Conservation (phyloP, 257 asterid species). For the Coffea canephora region DNA sequence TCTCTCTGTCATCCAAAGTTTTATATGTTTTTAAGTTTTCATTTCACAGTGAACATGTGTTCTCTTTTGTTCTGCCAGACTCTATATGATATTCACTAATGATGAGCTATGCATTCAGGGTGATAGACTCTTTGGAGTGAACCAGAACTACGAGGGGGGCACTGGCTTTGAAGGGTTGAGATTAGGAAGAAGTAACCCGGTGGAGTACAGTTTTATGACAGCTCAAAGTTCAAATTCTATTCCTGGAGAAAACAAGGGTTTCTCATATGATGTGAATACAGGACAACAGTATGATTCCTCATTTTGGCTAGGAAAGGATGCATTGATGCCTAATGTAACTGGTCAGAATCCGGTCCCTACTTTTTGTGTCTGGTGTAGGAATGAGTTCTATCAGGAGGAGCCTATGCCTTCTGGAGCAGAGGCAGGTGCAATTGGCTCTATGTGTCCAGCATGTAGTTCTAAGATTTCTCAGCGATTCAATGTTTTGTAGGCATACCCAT, state of each 20-base stretch:
- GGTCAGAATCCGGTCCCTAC: constrained; percentile 35
- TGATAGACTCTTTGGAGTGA: constrained; percentile 38
- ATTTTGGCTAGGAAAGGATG: constrained; percentile 69
- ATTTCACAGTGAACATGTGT: background rate
- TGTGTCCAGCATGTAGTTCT: constrained; percentile 54
- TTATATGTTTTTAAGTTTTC: background rate
- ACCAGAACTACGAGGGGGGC: constrained; percentile 29
- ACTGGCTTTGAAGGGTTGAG: constrained; percentile 37
- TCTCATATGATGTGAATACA: constrained; percentile 30
- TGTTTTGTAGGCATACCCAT: constrained; percentile 18
- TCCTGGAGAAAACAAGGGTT: constrained; percentile 53
- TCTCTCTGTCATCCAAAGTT: background rate
- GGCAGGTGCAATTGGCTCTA: constrained; percentile 58
- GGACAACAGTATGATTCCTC: constrained; percentile 51
- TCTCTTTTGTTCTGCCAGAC: constrained; percentile 14
- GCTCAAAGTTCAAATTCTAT: constrained; percentile 50
- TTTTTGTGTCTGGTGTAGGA: constrained; percentile 73
- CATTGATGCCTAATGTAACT: constrained; percentile 41
- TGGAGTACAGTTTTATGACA: constrained; percentile 73
- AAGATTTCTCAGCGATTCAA: constrained; percentile 40
- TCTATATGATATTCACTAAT: constrained; percentile 8
- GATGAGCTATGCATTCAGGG: constrained; percentile 41
- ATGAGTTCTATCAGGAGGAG: constrained; percentile 52
- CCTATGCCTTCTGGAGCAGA: constrained; percentile 41
- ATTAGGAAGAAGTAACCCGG: constrained; percentile 49